These are phyloP conservation scores for Didymella lethalis DNA, from an alignment of 2,329 filamentous ascomycete genomes.

Conservation along the genomic window DNA sequence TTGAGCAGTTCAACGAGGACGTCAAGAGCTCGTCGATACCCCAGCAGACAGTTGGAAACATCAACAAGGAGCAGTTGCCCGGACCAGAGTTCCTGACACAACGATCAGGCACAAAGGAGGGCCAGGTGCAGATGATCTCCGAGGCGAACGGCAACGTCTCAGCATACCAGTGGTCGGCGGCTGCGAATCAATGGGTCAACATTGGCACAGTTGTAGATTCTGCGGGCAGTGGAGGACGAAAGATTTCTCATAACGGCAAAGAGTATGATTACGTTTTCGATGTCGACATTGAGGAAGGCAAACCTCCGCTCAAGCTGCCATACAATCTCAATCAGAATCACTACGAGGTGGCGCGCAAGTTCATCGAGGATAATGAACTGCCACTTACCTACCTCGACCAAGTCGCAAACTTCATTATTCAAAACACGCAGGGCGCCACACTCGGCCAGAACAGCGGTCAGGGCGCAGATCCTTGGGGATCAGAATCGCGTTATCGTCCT, in stretches of 20 bases:
- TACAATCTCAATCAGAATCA: slow-evolving; percentile 93
- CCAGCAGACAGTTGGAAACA: slow-evolving; percentile 75
- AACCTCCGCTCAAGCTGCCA: slow-evolving; percentile 90
- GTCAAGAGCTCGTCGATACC: slow-evolving; percentile 87
- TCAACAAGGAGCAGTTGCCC: slow-evolving; percentile 92
- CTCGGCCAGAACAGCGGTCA: slow-evolving; percentile 66
- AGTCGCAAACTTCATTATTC: slow-evolving; percentile 89
- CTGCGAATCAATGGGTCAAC: slow-evolving; percentile 75
- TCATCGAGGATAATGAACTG: slow-evolving; percentile 87
- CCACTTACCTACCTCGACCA: slow-evolving; percentile 88
- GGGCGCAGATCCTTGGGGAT: slow-evolving; percentile 77
- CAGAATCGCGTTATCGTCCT: slow-evolving; percentile 79
- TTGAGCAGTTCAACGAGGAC: slow-evolving; percentile 80
- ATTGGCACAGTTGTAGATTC: slow-evolving; percentile 95
- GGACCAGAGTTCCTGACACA: slow-evolving; percentile 84
- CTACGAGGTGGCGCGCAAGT: slow-evolving; percentile 89
- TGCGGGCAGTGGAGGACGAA: slow-evolving; percentile 76
- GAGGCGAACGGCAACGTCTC: slow-evolving; percentile 82
- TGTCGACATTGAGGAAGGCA: slow-evolving; percentile 93
- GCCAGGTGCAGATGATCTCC: slow-evolving; percentile 90
- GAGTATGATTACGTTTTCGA: slow-evolving; percentile 98
- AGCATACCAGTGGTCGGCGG: slow-evolving; percentile 84
- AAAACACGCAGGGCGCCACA: slow-evolving; percentile 86
- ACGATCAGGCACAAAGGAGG: slow-evolving; percentile 91
- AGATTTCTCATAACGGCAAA: slow-evolving; percentile 74